These are phyloP conservation scores for Rhipidocladum racemiflorum DNA, from an alignment of 176 grass and related monocot genomes.

Conservation along the genomic window DNA sequence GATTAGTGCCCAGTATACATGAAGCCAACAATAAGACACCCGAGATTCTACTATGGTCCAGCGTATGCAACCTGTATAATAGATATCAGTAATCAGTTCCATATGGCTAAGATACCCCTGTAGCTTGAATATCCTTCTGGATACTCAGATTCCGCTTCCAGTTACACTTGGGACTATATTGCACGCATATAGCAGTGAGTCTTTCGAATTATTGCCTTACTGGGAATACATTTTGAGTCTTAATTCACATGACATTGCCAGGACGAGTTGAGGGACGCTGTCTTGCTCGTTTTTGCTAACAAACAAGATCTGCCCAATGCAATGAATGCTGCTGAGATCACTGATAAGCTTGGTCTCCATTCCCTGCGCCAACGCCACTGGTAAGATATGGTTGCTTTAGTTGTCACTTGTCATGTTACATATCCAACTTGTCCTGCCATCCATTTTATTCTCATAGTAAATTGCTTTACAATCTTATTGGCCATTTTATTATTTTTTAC, in stretches of 20 bases:
- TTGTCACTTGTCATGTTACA: background rate
- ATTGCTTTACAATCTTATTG: background rate
- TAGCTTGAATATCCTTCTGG: background rate
- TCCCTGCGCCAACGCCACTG: slow-evolving; percentile 78
- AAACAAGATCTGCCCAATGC: slow-evolving; percentile 90
- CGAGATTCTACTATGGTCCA: background rate
- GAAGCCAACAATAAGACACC: background rate
- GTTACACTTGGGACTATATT: background rate
- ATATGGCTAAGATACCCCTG: background rate
- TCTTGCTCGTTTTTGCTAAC: slow-evolving; percentile 78
- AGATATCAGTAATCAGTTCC: background rate
- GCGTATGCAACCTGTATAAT: background rate
- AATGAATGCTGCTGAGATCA: slow-evolving; percentile 94
- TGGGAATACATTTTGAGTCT: background rate
- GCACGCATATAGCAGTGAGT: background rate
- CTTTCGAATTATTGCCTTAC: background rate
- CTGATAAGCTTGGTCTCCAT: slow-evolving; percentile 75
- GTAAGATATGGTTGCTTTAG: slow-evolving; percentile 24
- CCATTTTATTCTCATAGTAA: background rate
- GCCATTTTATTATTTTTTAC: background rate
- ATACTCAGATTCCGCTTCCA: background rate
- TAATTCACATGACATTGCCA: slow-evolving; percentile 26
- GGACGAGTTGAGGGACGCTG: slow-evolving; percentile 86
- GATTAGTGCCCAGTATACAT: background rate
- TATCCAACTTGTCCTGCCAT: background rate